Evolutionary conservation across 164 flowering plant species (phyloP), one percentile per base, ranked within the genome.

Genomic region (Berberis thunbergii): DNA sequence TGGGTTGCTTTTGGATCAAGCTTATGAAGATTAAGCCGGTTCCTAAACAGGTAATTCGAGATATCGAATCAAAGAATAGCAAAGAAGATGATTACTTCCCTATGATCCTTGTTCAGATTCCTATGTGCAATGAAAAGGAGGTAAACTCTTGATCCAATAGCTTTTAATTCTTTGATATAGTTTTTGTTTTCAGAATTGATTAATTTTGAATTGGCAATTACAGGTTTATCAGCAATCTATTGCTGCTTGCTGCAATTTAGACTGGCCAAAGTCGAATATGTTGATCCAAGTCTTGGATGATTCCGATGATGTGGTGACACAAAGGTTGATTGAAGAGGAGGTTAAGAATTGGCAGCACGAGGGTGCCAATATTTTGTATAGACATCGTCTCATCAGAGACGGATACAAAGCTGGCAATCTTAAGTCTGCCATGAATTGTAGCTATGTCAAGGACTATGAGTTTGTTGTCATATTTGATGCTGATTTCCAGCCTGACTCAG

Each of bases 321-420:
- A 84, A 57, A 45, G 70, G 63, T 58, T 94, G 77, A 91, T 94
- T 64, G 85, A 83, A 54, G 96, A 86, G 13, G 98, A 94, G 73
- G 98, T 94, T 26, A 70, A 75, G 0, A 91, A 86, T 65, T 94
- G 98, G 98, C 87, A 86, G 71, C 77, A 75, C 44, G 84, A 81
- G 61, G 98, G 95, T 61, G 85, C 84, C 69, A 73, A 82, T 71
- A 94, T 94, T 59, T 63, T 88, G 40, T 91, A 94, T 63, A 72
- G 97, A 53, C 96, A 94, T 57, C 75, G 97, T 13, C 79, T 87
- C 11, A 67, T 86, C 50, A 80, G 98, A 72, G 91, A 91, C n/a
- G 98, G 98, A 3, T 93, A 93, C 64, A 93, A 93, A 63, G 98
- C 98, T n/a, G 98, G 98, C 4, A 93, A 93, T 79, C 95, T 93